Evolutionary conservation across 2,329 filamentous ascomycete species (phyloP).

Genomic region (Ophiostoma ips): DNA sequence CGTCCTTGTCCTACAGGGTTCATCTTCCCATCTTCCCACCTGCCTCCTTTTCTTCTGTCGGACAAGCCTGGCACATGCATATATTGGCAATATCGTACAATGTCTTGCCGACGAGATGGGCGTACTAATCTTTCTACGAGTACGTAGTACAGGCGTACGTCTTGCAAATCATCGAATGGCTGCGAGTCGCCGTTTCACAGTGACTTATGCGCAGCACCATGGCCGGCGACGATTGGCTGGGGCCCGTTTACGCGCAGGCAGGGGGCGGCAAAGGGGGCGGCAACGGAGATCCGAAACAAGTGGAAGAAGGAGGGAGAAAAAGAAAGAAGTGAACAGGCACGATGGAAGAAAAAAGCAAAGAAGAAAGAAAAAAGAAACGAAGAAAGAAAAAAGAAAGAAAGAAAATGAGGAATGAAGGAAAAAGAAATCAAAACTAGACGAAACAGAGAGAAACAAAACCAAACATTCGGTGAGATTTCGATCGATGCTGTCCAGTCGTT

Average conservation of each 20-base stretch:
- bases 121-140: too few relatives aligned
- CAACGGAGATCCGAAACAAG: too few relatives aligned
- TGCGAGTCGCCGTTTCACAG: neutral
- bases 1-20: too few relatives aligned
- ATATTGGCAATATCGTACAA: too few relatives aligned
- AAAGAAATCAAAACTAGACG: neutral
- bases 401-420: neutral
- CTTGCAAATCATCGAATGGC: too few relatives aligned
- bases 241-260: too few relatives aligned
- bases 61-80: too few relatives aligned
- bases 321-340: neutral
- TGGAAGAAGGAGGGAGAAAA: neutral
- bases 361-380: neutral
- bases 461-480: neutral
- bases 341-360: neutral
- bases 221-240: neutral
- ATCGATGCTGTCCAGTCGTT: conserved; percentile 1
- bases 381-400: neutral
- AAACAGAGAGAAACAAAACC: neutral
- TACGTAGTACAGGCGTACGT: too few relatives aligned
- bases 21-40: too few relatives aligned
- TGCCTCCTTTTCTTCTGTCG: too few relatives aligned
- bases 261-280: neutral
- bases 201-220: neutral
- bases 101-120: too few relatives aligned